Base-by-base conservation (phyloP, 768 basidiomycete genomes). In the Hericium rajendrae region DNA sequence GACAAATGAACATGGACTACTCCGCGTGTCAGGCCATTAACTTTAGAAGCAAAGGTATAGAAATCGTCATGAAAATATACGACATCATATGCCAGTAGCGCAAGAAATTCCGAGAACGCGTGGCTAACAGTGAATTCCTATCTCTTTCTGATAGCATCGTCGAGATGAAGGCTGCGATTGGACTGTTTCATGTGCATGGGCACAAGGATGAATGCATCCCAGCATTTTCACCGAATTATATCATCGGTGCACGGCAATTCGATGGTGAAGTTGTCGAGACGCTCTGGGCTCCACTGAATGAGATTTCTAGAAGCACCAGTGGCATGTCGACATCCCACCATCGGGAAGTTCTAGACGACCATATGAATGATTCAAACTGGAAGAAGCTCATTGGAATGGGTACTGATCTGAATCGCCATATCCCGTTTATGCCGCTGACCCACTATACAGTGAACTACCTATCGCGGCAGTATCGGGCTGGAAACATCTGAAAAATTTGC, bases 201-300 rank as follows among this genome's bases (percentile, higher is more conserved):
- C 72, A 73, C 32, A 56, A 65, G 18, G 52, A 61, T 0, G 22
- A 54, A 0, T 73, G 71, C 50, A 59, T 67, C 5, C 46, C 64
- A 2, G 48, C 66, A 0, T 75, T 54, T 53, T 62, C 65, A 2
- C 62, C 64, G 0, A 61, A 59, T 12, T 73, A 66, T 26, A 65
- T 74, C 12, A 48, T 41, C 2, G 72, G 72, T 0, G 62, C 60
- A 0, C 68, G 69, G 0, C 60, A 69, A 9, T 48, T 71, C 0
- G 69, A 72, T 48, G 69, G 71, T 0, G 69, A 74, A 41, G 70
- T 74, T 3, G 28, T 75, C 8, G 72, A 74, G 40, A 70, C 69
- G 0, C 48, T 74, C 0, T 75, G 72, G 72, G 55, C 64, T 0
- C 28, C 56, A 0, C 56, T 73, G 0, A 73, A 74, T 38, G 59